Base-by-base conservation (phyloP, 1,284 basidiomycete genomes). In the Grifola frondosa region DNA sequence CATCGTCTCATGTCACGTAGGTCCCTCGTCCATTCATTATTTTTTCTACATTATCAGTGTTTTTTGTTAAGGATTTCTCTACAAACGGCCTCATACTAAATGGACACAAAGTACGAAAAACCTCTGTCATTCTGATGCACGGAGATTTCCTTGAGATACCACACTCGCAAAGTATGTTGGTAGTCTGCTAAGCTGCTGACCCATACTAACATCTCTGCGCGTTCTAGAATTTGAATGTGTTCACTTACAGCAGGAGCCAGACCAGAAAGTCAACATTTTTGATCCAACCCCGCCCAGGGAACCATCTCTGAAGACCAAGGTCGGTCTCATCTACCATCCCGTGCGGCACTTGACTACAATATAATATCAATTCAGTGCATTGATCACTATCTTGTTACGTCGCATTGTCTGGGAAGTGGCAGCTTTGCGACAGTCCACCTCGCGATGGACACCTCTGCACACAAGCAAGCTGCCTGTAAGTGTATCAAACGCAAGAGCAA, bases 391-490 rank as follows among this genome's bases (percentile, higher is more conserved):
- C 64, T 78, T 12, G 78, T 90, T 16, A 86, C 82, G 15, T 81
- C 83, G 1, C 84, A 89, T 51, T 84, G 81, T 51, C 73, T 90
- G 10, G 87, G 87, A 37, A 81, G 77, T 21, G 90, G 90, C 1
- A 81, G 81, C n/a, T 91, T 89, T 62, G 87, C 88, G 0, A 84
- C 78, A 0, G 86, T 92, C 2, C 81, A 90, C 58, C 75, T 92
- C 23, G 87, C 86, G 11, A 69, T 84, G 41, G 84, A 89, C 55
- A 72, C 71, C 5, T 56, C 63, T n/a, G 73, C 71, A 24, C 70
- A 76, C 51, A 73, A 79, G 34, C 90, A 92, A 63, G 85, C 88
- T 20, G 90, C 90, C 7, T 89, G 88, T 66, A 93, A 93, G 63
- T 88, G 80, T 38, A 84, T 91, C 53, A 77, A 75, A 48, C 73